These are phyloP conservation scores for Protomyces pachydermus DNA, from an alignment of 1,139 yeast species.

Conservation along the genomic window DNA sequence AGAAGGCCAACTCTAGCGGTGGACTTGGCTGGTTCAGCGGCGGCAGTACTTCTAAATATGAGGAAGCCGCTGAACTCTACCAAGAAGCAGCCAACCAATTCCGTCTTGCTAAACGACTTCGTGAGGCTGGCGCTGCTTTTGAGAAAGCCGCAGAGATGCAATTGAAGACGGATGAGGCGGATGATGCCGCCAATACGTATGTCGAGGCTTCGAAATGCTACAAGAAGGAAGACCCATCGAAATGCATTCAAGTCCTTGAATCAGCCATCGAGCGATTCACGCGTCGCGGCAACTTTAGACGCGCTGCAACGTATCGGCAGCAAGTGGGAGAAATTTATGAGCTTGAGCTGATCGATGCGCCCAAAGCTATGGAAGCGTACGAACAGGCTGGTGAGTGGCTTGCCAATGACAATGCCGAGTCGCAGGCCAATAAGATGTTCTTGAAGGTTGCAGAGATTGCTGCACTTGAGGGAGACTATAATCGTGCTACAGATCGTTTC, in stretches of 20 bases:
- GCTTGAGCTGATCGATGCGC: constrained; percentile 58
- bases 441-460: constrained; percentile 85
- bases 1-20: constrained; percentile 61
- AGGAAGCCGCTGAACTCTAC: constrained; percentile 88
- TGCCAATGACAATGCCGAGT: constrained; percentile 87
- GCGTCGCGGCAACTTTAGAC: constrained; percentile 84
- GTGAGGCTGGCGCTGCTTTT: constrained; percentile 75
- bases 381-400: constrained; percentile 97
- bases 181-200: constrained; percentile 85
- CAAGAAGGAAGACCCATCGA: constrained; percentile 59
- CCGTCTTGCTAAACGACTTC: constrained; percentile 63
- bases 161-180: constrained; percentile 66
- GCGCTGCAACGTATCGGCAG: constrained; percentile 91
- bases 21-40: constrained; percentile 70
- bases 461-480: constrained; percentile 66
- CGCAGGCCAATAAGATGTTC: constrained; percentile 81
- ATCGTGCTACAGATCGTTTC: constrained; percentile 26
- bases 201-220: constrained; percentile 90
- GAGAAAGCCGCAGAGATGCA: constrained; percentile 81
- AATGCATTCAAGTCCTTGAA: constrained; percentile 50
- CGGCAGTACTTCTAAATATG: constrained; percentile 62
- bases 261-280: constrained; percentile 81
- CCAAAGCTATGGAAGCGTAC: constrained; percentile 68
- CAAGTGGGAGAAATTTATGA: constrained; percentile 88
- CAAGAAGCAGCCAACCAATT: constrained; percentile 86